These are phyloP conservation scores for Sporisorium iseilematis-ciliati DNA, from an alignment of 1,284 basidiomycete genomes.

Conservation along the genomic window DNA sequence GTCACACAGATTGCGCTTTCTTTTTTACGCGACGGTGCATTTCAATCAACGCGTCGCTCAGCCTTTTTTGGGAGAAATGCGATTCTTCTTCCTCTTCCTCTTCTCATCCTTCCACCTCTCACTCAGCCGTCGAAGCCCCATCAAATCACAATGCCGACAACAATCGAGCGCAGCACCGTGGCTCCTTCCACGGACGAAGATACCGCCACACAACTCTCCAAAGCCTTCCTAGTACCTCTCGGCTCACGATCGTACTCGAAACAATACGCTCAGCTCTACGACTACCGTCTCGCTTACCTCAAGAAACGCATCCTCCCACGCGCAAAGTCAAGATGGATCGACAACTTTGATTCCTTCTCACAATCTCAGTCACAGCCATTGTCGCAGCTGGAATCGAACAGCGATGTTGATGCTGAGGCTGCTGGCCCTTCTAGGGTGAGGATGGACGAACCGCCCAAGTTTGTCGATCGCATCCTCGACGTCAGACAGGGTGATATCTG, in stretches of 20 bases:
- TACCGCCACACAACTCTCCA: slow-evolving; percentile 31
- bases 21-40: slow-evolving; percentile 25
- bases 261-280: slow-evolving; percentile 68
- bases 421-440: slow-evolving; percentile 23
- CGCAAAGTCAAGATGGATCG: slow-evolving; percentile 50
- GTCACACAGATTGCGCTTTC: background rate
- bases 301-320: slow-evolving; percentile 57
- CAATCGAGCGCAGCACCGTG: slow-evolving; percentile 22
- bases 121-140: background rate
- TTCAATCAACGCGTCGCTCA: slow-evolving; percentile 40
- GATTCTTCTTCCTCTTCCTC: slow-evolving; percentile 8
- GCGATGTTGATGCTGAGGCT: slow-evolving; percentile 8
- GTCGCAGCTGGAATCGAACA: slow-evolving; percentile 19
- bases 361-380: slow-evolving; percentile 33
- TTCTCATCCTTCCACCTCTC: background rate
- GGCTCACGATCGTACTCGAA: slow-evolving; percentile 58
- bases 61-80: background rate
- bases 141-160: slow-evolving; percentile 21
- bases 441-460: slow-evolving; percentile 71
- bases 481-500: slow-evolving; percentile 85
- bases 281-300: slow-evolving; percentile 66
- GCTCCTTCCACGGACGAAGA: background rate
- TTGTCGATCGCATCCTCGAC: slow-evolving; percentile 87
- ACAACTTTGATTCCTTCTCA: slow-evolving; percentile 36
- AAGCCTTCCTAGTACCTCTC: slow-evolving; percentile 56